Evolutionary conservation across 2,329 filamentous ascomycete genomes (phyloP), one percentile per base, ranked within the genome.

Genomic region (Pyrenophora tritici-repentis): DNA sequence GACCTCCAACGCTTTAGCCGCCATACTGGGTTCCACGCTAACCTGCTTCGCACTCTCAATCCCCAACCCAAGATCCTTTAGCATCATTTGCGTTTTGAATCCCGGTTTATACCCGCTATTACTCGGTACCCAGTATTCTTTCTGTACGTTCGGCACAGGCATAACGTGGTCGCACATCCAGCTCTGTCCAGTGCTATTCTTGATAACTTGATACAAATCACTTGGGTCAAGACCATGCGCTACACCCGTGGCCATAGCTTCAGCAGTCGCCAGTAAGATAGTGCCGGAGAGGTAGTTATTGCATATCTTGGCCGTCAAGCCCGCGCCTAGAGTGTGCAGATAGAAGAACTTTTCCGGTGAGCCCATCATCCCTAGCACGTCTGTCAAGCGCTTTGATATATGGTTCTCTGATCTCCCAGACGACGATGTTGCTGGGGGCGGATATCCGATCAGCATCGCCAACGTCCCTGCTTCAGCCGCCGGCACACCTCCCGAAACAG

Each of bases 11-110:
- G 68, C 67, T 6, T 59, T 64, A 34, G 68, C 58, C 10, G 64
- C 68, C 62, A 70, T 72, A 17, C 40, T 42, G 8, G 66, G 65
- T 34, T 40, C 52, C 1, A 68, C 54, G 1, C 66, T 62, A 6
- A 70, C 61, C 48, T 66, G 57, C 24, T 58, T 65, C 32, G 58
- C 67, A 12, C 55, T 52, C 37, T 70, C 62, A 24, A 71, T 63
- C 1, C 65, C 67, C 29, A 72, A 42, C 1, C 64, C 65, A 31
- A 72, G 17, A 50, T 72, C 68, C 41, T 72, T 72, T 1, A 69
- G 46, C 67, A 72, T 68, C 67, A 72, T 72, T 53, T 70, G 66
- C 40, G 67, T 68, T 51, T 68, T 70, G 44, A 70, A 70, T 1
- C 68, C 68, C 1, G 67, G 66, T 36, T 55, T 64, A 47, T 72